phyloP scores from a whole-genome alignment of 2,329 filamentous ascomycete genomes.

The Cladophialophora carrionii region DNA sequence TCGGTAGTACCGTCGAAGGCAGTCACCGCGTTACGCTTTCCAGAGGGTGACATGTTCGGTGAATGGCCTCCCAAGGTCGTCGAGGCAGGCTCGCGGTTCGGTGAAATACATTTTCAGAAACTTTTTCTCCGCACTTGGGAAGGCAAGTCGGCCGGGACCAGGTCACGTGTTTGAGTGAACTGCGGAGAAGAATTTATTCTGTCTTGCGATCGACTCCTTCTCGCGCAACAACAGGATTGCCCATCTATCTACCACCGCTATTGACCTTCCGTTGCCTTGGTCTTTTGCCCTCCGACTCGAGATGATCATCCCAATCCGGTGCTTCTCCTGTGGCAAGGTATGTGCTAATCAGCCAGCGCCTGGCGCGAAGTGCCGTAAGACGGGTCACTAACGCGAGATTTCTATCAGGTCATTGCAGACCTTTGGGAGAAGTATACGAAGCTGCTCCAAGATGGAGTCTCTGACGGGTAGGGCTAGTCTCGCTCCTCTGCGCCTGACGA shows the following conservation, averaged over 20 bases:
- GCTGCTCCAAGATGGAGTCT: constrained; percentile 76
- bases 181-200: constrained; percentile 18
- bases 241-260: background rate
- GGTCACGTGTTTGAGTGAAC: constrained; percentile 2
- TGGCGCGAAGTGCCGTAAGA: background rate
- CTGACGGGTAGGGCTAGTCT: constrained; percentile 66
- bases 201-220: background rate
- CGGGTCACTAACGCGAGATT: constrained; percentile 41
- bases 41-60: constrained; percentile 25
- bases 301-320: constrained; percentile 99
- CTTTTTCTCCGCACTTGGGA: constrained; percentile 30
- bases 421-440: constrained; percentile 96
- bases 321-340: constrained; percentile 99
- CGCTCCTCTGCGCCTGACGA: background rate
- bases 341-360: constrained; percentile 26
- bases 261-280: background rate
- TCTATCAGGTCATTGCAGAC: constrained; percentile 82
- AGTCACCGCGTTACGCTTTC: constrained; percentile 31
- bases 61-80: background rate
- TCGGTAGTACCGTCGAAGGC: constrained; percentile 27
- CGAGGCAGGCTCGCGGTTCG: background rate
- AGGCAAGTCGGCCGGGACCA: constrained; percentile 17
- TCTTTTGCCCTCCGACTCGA: constrained; percentile 45
- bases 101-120: constrained; percentile 5
- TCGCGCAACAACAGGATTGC: background rate